Conservation (phyloP, 257 asterid species). For the Solanum megistacrolobum region DNA sequence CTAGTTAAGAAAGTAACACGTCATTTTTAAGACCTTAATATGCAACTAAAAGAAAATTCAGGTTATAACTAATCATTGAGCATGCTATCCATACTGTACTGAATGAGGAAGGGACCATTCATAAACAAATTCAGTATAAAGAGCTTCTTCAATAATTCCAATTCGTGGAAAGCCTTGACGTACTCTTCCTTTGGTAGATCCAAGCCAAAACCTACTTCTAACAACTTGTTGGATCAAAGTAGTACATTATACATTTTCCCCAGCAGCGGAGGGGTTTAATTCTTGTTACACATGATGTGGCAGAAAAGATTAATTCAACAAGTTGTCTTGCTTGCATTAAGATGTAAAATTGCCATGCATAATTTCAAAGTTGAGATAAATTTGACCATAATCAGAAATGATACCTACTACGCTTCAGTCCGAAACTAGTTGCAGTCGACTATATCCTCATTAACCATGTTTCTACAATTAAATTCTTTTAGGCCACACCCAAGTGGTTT, state of each 20-base stretch:
- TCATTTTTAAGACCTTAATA: background rate
- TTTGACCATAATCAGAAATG: background rate
- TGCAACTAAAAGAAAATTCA: background rate
- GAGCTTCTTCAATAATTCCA: background rate
- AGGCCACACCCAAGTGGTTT: background rate
- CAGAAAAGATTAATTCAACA: background rate
- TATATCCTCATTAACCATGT: background rate
- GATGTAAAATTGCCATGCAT: background rate
- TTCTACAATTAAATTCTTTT: background rate
- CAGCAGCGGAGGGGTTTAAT: background rate
- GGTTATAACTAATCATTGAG: background rate
- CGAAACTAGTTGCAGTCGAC: background rate
- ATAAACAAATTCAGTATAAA: background rate
- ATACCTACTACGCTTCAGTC: background rate
- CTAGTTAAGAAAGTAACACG: background rate
- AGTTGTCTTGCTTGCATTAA: background rate
- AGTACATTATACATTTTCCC: background rate
- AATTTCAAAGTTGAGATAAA: background rate
- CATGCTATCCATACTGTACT: background rate
- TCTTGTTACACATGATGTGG: background rate
- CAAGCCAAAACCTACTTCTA: background rate
- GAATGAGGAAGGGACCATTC: background rate
- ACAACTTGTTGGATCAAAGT: background rate
- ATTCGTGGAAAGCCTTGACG: background rate
- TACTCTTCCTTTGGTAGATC: background rate